Base-by-base conservation (phyloP, 129 eudicot species). In the Pseudognaphalium luteoalbum region DNA sequence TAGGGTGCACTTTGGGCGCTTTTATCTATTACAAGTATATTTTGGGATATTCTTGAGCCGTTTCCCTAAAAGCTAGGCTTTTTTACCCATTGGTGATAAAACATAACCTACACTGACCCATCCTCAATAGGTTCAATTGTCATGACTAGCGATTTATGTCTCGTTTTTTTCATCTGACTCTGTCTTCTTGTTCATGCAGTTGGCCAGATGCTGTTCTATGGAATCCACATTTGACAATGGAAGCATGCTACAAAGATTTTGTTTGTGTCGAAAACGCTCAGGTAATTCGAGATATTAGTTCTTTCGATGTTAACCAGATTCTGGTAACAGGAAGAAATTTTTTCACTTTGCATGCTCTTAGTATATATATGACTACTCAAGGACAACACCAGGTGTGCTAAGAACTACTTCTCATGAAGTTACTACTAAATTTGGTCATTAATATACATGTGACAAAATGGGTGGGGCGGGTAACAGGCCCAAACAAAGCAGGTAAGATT, bases 241-340 rank as follows among this genome's bases (percentile, higher is more conserved):
- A 93, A 83, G 88, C 96, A 37, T 88, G 97, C 77, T 94, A 91
- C 77, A 88, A 87, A 87, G 93, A 94, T 85, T 94, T 94, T 84
- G 98, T 94, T 22, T 94, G 98, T 50, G 98, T 94, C 29, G 98
- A 94, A 74, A 94, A 94, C 65, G 98, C 98, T 21, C 83, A 94
- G 98, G 98, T 91, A 85, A 30, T 37, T 7, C 12, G 9, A 61
- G 21, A 76, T 64, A 28, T 41, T 25, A 65, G 34, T 19, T 5
- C 12, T n/a, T 51, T 62, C 5, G 20, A 74, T 68, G 10, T 51
- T 42, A 68, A 33, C 63, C 22, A 50, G n/a, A 4, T 64, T 67
- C 41, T 78, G 35, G 54, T 50, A n/a, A 70, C 47, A 58, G 42
- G 57, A 68, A 44, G 7, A 30, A 35, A 5, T 41, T 60, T 63